These are phyloP conservation scores for Saccharomycopsis javanensis DNA, from an alignment of 805 yeast genomes.

Conservation along the genomic window DNA sequence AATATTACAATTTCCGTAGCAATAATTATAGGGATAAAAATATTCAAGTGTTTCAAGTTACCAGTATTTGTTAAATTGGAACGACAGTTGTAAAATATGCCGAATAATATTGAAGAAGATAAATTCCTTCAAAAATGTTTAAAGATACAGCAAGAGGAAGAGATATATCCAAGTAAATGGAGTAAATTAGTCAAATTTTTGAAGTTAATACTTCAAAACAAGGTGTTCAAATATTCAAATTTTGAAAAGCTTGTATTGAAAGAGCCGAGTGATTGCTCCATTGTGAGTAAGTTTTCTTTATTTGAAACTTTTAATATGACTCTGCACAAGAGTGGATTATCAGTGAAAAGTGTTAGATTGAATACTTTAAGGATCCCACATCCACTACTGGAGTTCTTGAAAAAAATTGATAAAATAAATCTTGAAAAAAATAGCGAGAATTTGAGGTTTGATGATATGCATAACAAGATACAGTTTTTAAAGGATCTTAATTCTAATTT, in stretches of 20 bases:
- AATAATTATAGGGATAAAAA: too few species aligned
- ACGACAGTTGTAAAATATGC: not conserved
- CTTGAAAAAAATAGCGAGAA: slow-evolving; percentile 10
- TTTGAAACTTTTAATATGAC: slow-evolving; percentile 32
- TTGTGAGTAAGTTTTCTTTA: slow-evolving; percentile 38
- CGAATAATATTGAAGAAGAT: not conserved
- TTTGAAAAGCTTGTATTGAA: slow-evolving; percentile 36
- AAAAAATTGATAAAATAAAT: slow-evolving; percentile 5
- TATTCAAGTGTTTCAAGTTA: too few species aligned
- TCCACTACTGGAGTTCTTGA: slow-evolving; percentile 29
- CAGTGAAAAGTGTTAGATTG: slow-evolving; percentile 29
- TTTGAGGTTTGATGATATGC: slow-evolving; percentile 8
- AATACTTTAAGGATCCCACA: slow-evolving; percentile 40
- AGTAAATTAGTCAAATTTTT: not conserved
- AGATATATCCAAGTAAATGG: slow-evolving; percentile 9
- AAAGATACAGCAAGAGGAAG: slow-evolving; percentile 13
- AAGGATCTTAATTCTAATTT: slow-evolving; percentile 22
- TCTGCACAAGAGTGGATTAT: slow-evolving; percentile 4
- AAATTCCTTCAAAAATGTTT: slow-evolving; percentile 3
- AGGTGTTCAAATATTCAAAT: slow-evolving; percentile 8
- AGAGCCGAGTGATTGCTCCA: slow-evolving; percentile 48
- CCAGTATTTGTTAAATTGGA: too few species aligned
- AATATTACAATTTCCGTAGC: too few species aligned
- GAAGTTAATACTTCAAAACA: not conserved
- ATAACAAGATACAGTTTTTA: slow-evolving; percentile 6